Base-by-base conservation (phyloP, 345 rosid genomes). In the Euphorbia pulcherrima region DNA sequence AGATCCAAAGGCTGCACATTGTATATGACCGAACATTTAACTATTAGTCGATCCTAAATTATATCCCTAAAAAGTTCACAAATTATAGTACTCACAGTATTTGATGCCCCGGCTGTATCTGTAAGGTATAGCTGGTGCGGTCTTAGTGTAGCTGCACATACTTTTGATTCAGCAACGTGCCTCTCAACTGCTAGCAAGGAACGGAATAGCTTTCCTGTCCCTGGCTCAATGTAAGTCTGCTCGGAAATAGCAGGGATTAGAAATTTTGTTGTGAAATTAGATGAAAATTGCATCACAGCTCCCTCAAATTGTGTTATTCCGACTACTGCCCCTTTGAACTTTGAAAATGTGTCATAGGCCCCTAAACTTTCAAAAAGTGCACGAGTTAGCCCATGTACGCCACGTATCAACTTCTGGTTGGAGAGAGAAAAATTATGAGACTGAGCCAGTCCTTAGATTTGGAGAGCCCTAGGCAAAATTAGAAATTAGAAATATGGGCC, bases 201-300 rank as follows among this genome's bases (percentile, higher is more conserved):
- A 52, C 75, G 77, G 53, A 75, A 81, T 4, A 66, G 72, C 21
- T 21, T 44, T 62, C 80, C 73, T 68, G 79, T 79, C 40, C 70
- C 82, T 6, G 83, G 80, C 69, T 83, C 82, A 70, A 75, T 68
- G 72, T 75, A 79, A 66, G 29, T 63, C 85, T 79, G 82, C 78
- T 69, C 33, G 59, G 8, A 61, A 65, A 8, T 27, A 10, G 26
- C 37, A 47, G 14, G 16, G 8, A 50, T n/a, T 14, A 13, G 10
- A 18, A 18, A 24, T 60, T 11, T 24, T 48, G 48, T 56, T 41
- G 40, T 59, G 26, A 17, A 48, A 63, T 35, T 60, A 39, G 24
- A 44, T 44, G 23, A 62, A 68, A 35, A 40, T n/a, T 56, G 18
- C 7, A 58, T 41, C 29, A 64, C 12, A 8, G 8, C 46, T 33